These are phyloP conservation scores for Botrytis byssoidea DNA, from an alignment of 2,329 filamentous ascomycete species.

Conservation along the genomic window DNA sequence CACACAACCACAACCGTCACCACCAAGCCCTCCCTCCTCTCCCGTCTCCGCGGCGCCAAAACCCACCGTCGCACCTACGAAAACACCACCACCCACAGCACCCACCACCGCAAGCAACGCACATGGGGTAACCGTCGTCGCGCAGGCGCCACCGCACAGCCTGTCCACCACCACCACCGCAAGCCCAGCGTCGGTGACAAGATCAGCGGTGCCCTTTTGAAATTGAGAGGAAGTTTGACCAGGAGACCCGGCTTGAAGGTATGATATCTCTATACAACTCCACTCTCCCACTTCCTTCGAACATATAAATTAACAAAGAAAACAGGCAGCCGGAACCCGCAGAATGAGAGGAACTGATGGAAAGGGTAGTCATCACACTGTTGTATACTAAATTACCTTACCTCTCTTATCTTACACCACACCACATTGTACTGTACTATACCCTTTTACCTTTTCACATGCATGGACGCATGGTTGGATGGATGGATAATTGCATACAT, in stretches of 20 bases:
- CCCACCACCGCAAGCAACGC: not conserved
- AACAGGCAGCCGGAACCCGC: slow-evolving; percentile 67
- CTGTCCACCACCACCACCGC: not conserved
- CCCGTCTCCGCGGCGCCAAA: slow-evolving; percentile 14
- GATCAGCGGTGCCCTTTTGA: slow-evolving; percentile 72
- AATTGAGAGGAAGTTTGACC: slow-evolving; percentile 68
- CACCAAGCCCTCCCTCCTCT: slow-evolving; percentile 1
- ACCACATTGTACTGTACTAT: not conserved
- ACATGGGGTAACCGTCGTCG: not conserved
- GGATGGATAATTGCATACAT: not conserved
- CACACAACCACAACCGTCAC: slow-evolving; percentile 21
- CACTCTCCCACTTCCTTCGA: accelerated
- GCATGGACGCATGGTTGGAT: not conserved
- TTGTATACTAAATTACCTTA: not conserved
- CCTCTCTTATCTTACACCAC: not conserved
- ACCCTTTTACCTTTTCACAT: not conserved
- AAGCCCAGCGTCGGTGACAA: slow-evolving; percentile 64
- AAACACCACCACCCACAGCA: not conserved
- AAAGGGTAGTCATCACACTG: slow-evolving; percentile 48
- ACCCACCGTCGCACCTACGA: slow-evolving; percentile 14
- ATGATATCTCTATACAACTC: slow-evolving; percentile 21
- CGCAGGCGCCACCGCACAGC: not conserved
- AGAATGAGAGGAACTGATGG: slow-evolving; percentile 75
- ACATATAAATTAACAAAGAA: slow-evolving; percentile 9
- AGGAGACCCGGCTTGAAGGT: slow-evolving; percentile 70